Percentiles rank a stretch among this genome's conserved stretches.
phyloP scores from a whole-genome alignment of 2,329 filamentous ascomycete genomes.

The Stagonosporopsis rhizophila region DNA sequence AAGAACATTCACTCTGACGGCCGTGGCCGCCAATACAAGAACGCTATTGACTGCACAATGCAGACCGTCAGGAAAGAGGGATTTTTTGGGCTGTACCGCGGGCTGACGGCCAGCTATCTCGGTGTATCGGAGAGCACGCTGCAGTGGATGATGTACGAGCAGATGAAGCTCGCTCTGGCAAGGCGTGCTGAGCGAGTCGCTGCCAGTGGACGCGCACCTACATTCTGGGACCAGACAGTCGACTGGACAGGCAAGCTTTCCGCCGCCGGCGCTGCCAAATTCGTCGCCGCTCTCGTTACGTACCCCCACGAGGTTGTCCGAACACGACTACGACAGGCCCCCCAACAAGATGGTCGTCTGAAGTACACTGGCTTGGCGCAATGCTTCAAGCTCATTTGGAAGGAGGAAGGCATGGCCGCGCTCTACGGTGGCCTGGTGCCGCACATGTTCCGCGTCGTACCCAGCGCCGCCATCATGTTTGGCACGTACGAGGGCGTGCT shows the following conservation, averaged over 20 bases:
- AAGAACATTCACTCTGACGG: slow-evolving; percentile 73
- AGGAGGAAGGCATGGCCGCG: slow-evolving; percentile 84
- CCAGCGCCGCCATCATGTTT: slow-evolving; percentile 95
- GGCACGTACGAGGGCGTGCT: slow-evolving; percentile 75
- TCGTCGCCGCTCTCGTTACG: slow-evolving; percentile 81
- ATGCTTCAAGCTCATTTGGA: slow-evolving; percentile 86
- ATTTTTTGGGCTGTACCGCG: slow-evolving; percentile 82
- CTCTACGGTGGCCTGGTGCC: slow-evolving; percentile 92
- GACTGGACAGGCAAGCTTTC: slow-evolving; percentile 80
- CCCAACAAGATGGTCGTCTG: slow-evolving; percentile 71
- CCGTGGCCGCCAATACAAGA: slow-evolving; percentile 76
- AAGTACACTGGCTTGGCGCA: slow-evolving; percentile 91
- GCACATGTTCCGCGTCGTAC: slow-evolving; percentile 88
- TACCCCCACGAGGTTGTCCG: slow-evolving; percentile 94
- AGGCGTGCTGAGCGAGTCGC: slow-evolving; percentile 64
- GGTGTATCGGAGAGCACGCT: slow-evolving; percentile 89
- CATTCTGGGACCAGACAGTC: slow-evolving; percentile 75
- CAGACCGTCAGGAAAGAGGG: slow-evolving; percentile 85
- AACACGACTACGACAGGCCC: slow-evolving; percentile 84
- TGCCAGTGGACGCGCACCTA: slow-evolving; percentile 68
- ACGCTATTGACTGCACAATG: slow-evolving; percentile 84
- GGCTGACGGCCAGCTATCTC: slow-evolving; percentile 88
- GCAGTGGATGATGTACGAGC: slow-evolving; percentile 95
- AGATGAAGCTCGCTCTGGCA: slow-evolving; percentile 79
- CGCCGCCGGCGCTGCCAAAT: slow-evolving; percentile 83